Evolutionary conservation across 1,284 basidiomycete genomes (phyloP), one percentile per base, ranked within the genome.

Genomic region (Thelephora terrestris): DNA sequence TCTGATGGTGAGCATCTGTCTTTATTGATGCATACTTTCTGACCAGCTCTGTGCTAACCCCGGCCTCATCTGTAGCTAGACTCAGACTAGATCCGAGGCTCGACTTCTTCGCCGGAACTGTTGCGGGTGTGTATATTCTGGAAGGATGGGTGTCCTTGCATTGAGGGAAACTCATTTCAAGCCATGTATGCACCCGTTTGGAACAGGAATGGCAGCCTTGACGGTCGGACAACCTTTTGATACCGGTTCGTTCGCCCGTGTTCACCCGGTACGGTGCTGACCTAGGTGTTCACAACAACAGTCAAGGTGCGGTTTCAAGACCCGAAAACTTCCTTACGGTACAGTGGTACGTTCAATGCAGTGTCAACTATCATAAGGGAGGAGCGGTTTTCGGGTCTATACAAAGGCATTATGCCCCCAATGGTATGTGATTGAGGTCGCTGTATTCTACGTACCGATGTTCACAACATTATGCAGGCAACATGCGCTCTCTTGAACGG

Each of bases 271-370:
- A 43, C 16, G 36, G 5, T 35, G 27, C 24, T 34, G 16, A 25
- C 39, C 25, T 4, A n/a, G 39, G 21, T 44, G 23, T 47, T 39
- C 21, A 35, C n/a, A 12, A 20, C 39, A 20, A 12, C 56, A 82
- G 85, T 87, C 52, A 88, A 88, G 69, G 83, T 85, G 12, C 77
- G 85, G 45, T 75, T 85, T 49, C 85, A 87, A 61, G 79, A 71
- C 54, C 79, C 84, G 0, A 63, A 68, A 27, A 71, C 76, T 18
- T 68, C 74, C 16, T 57, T 57, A 4, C 77, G 67, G 56, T 86
- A 87, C 57, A 67, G 64, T 21, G 81, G 79, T 4, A 83, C 79
- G 0, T 58, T 76, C 20, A 66, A 80, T 63, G 80, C 84, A 0
- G 67, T 88, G 46, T 53, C 65, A 21, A 83, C 78, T 4, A 87